A percentile compares a stretch with the other conserved stretches of the same genome.
Evolutionary conservation across 495 filamentous ascomycete species (phyloP).

Genomic region (Lichina pygmaea): DNA sequence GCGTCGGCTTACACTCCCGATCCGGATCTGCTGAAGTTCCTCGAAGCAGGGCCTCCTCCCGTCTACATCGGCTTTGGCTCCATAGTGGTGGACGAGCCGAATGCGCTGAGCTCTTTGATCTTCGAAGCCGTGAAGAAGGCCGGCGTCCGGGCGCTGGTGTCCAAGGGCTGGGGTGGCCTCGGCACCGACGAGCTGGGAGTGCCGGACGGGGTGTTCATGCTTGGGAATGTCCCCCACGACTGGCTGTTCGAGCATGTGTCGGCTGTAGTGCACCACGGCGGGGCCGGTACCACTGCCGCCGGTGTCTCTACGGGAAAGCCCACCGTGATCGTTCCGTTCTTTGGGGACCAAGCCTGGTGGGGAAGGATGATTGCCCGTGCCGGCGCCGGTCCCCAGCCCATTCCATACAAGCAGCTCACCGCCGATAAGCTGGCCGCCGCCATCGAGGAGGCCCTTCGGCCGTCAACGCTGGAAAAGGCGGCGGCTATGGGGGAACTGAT

Average conservation of each 20-base stretch:
- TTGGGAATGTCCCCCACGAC: slow-evolving; percentile 57
- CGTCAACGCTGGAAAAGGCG: slow-evolving; percentile 27
- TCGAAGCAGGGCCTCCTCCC: slow-evolving; percentile 37
- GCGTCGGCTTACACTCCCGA: slow-evolving; percentile 37
- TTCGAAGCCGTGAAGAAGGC: slow-evolving; percentile 37
- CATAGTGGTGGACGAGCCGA: slow-evolving; percentile 53
- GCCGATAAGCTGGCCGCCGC: slow-evolving; percentile 32
- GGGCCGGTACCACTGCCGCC: slow-evolving; percentile 56
- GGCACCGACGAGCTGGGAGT: slow-evolving; percentile 31
- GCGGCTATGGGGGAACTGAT: slow-evolving; percentile 31
- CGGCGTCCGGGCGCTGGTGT: slow-evolving; percentile 48
- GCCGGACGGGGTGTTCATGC: slow-evolving; percentile 44
- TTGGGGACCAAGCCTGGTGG: slow-evolving; percentile 73
- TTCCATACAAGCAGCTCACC: slow-evolving; percentile 41
- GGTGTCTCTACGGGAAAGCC: slow-evolving; percentile 42
- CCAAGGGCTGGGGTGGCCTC: slow-evolving; percentile 57
- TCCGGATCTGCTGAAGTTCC: slow-evolving; percentile 31
- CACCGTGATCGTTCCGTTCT: slow-evolving; percentile 59
- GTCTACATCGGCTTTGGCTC: slow-evolving; percentile 67
- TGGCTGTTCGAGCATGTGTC: slow-evolving; percentile 59
- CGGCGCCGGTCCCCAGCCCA: slow-evolving; percentile 44
- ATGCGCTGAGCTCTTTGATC: slow-evolving; percentile 34
- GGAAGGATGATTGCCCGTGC: slow-evolving; percentile 45
- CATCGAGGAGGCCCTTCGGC: slow-evolving; percentile 28
- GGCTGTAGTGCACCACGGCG: slow-evolving; percentile 57